Base-by-base conservation (phyloP, 2,329 filamentous ascomycete genomes). In the Alternaria longipes region DNA sequence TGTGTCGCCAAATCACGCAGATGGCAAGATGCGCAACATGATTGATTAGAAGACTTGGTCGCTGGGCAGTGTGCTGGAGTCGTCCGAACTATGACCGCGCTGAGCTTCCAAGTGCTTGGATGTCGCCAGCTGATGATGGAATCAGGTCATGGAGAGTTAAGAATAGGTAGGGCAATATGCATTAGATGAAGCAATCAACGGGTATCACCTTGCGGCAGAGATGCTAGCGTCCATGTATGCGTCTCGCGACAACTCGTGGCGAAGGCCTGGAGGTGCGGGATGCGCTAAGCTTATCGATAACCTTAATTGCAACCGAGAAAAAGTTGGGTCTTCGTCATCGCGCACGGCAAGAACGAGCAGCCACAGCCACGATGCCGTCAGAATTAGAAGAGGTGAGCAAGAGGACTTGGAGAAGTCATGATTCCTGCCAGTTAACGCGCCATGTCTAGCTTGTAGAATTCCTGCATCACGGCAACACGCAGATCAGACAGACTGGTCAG, bases 391-490 rank as follows among this genome's bases (percentile, higher is more conserved):
- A 84, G 65, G 81, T 83, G 63, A 59, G 63, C 9, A 38, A 12
- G 11, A 12, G 16, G 9, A 24, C 6, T 16, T 9, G 12, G 8
- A 11, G 8, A 8, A 14, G 12, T 5, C 8, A 14, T 1, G 22
- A 6, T 12, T 34, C 9, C 36, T 40, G n/a, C 7, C 30, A 56
- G 12, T 44, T 61, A 34, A 54, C 44, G 36, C 9, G 3, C 2
- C 24, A 12, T 18, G 9, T 52, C n/a, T 49, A 97, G 92, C 88
- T 97, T 55, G 93, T 97, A 63, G 93, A 93, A 78, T 97, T 98
- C 81, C 91, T 98, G 61, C 91, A 92, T 79, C 91, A 97, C 81
- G 92, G 92, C 62, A 97, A 96, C 77, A 92, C 93, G 42, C 91
- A 97, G 77, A 93, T 98, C 66, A 89, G 95, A 70, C 89, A 92